These are phyloP conservation scores for Yamadazyma epiphylla DNA, from an alignment of 1,139 yeast species.

Conservation along the genomic window DNA sequence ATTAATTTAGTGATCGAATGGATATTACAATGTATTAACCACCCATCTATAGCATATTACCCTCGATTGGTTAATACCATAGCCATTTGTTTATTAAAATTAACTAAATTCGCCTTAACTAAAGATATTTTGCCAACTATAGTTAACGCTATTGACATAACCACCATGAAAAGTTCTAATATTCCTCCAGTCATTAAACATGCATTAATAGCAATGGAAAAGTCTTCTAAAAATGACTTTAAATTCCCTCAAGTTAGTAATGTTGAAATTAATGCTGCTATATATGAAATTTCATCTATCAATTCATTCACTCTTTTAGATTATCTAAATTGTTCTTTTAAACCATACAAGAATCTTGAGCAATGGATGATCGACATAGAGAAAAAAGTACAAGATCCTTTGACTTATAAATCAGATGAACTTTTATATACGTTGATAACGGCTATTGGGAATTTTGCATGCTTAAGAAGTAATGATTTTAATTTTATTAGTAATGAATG, in stretches of 20 bases:
- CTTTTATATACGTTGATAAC: constrained; percentile 28
- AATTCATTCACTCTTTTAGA: not conserved
- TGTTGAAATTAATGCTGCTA: not conserved
- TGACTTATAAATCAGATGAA: constrained; percentile 1
- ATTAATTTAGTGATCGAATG: constrained; percentile 27
- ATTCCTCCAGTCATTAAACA: constrained; percentile 3
- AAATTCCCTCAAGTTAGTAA: not conserved
- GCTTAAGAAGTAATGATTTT: constrained; percentile 32
- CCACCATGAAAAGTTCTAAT: not conserved
- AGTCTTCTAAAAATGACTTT: not conserved
- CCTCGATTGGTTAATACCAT: constrained; percentile 16
- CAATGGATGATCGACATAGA: not conserved
- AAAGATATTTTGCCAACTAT: constrained; percentile 9
- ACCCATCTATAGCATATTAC: constrained; percentile 3
- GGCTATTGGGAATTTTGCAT: constrained; percentile 42
- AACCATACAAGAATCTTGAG: not conserved
- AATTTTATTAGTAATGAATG: constrained; percentile 32
- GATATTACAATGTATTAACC: constrained; percentile 20
- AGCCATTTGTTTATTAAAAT: constrained; percentile 20
- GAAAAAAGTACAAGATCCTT: not conserved
- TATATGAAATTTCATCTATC: no score
- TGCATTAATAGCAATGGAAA: constrained; percentile 1
- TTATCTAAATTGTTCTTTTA: not conserved
- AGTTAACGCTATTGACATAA: not conserved
- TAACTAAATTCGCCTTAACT: constrained; percentile 18